Percentiles rank a stretch among this genome's conserved stretches.
phyloP scores from a whole-genome alignment of 1,284 basidiomycete species.

The Trametes sp. region DNA sequence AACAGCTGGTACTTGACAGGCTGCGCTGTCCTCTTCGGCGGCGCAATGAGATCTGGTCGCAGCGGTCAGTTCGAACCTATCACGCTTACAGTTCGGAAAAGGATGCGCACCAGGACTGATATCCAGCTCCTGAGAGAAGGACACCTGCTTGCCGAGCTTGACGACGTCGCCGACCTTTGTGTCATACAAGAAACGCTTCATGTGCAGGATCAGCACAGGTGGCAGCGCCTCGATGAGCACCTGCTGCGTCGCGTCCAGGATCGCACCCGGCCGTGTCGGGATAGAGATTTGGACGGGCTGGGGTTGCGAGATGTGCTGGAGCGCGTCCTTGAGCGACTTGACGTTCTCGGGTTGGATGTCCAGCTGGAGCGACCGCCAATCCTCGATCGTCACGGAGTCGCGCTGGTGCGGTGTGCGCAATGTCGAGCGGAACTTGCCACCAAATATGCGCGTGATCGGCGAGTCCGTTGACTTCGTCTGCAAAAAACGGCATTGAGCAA shows the following conservation, averaged over 20 bases:
- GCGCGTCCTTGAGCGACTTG: conserved; percentile 84
- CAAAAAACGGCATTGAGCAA: background rate
- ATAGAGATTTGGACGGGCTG: conserved; percentile 83
- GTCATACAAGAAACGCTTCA: conserved; percentile 95
- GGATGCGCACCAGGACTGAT: conserved; percentile 67
- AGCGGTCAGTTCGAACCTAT: background rate
- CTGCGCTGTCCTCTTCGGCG: conserved; percentile 55
- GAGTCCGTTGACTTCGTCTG: conserved; percentile 86
- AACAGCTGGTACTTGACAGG: conserved; percentile 84
- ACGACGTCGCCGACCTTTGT: conserved; percentile 79
- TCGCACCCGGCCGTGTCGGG: conserved; percentile 61
- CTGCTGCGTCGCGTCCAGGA: conserved; percentile 87
- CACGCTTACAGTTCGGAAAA: background rate
- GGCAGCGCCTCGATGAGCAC: conserved; percentile 89
- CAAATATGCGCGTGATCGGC: conserved; percentile 92
- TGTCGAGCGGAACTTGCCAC: conserved; percentile 92
- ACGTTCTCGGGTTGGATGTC: conserved; percentile 90
- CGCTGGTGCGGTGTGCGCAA: conserved; percentile 83
- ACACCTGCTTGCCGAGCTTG: conserved; percentile 87
- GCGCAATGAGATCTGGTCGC: conserved; percentile 69
- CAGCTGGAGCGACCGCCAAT: conserved; percentile 89
- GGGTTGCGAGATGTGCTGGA: conserved; percentile 81
- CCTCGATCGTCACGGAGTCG: conserved; percentile 91
- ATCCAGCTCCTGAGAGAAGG: conserved; percentile 82
- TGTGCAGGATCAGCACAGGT: conserved; percentile 87